A percentile compares a stretch with the other conserved stretches of the same genome.
Conservation (phyloP, 371 early-diverging fungal species). For the Mortierella sp. region DNA sequence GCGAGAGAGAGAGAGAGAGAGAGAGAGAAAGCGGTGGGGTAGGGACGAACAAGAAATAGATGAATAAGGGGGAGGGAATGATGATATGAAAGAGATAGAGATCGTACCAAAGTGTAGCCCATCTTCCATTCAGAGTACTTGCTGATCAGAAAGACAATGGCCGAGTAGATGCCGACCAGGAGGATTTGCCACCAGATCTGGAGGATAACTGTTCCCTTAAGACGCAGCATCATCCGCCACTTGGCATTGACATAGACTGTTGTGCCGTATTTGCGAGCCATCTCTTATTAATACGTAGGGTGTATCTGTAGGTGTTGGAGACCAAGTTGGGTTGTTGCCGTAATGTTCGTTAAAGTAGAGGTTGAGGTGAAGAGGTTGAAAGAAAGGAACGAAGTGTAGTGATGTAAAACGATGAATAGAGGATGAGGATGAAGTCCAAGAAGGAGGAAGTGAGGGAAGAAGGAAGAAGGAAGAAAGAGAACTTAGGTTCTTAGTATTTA, state of each 20-base stretch:
- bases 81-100: background rate
- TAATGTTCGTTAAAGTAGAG: no score
- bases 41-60: no score
- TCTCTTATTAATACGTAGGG: background rate
- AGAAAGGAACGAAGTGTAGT: background rate
- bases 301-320: background rate
- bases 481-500: background rate
- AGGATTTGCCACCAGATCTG: constrained; percentile 56
- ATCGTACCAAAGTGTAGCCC: constrained; percentile 40
- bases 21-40: background rate
- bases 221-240: constrained; percentile 55
- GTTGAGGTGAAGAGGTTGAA: background rate
- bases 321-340: background rate
- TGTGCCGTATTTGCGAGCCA: constrained; percentile 37
- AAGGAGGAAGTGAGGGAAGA: background rate
- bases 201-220: constrained; percentile 54
- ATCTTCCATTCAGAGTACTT: constrained; percentile 39
- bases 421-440: background rate
- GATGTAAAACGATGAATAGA: no score
- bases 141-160: constrained; percentile 31
- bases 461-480: background rate
- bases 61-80: no score
- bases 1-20: background rate
- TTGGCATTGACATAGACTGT: constrained; percentile 36
- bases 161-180: constrained; percentile 33